Evolutionary conservation across 208 protist genomes (phyloP).

Genomic region (Trichomonas gallinae): DNA sequence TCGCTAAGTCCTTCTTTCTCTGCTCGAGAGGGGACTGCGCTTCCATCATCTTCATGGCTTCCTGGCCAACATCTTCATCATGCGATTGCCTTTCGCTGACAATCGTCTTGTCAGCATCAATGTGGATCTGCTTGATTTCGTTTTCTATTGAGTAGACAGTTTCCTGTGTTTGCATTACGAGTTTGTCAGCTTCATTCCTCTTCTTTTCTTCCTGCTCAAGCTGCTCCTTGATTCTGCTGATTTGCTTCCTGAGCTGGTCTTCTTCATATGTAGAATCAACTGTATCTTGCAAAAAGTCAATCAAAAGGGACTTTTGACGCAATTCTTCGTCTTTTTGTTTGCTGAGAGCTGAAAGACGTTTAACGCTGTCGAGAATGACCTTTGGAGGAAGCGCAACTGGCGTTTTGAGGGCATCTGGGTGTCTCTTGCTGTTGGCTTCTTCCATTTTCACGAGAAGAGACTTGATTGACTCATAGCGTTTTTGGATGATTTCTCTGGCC

Average conservation of each 20-base stretch:
- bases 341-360: neutral
- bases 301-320: neutral
- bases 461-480: neutral
- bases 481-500: neutral
- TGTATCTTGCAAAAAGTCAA: neutral
- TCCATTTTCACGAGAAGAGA: neutral
- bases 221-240: neutral
- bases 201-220: neutral
- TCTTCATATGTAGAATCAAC: neutral
- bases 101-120: neutral
- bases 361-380: neutral
- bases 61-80: neutral
- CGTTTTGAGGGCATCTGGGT: neutral
- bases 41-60: neutral
- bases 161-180: neutral
- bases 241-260: neutral
- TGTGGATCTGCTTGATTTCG: neutral
- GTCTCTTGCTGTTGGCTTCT: neutral
- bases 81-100: too few species aligned
- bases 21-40: neutral
- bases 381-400: neutral
- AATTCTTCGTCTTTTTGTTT: neutral
- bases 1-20: neutral
- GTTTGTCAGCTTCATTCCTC: neutral
- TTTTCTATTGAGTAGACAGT: neutral